Evolutionary conservation across 2,329 filamentous ascomycete genomes (phyloP).

Genomic region (Penicillium sp.): DNA sequence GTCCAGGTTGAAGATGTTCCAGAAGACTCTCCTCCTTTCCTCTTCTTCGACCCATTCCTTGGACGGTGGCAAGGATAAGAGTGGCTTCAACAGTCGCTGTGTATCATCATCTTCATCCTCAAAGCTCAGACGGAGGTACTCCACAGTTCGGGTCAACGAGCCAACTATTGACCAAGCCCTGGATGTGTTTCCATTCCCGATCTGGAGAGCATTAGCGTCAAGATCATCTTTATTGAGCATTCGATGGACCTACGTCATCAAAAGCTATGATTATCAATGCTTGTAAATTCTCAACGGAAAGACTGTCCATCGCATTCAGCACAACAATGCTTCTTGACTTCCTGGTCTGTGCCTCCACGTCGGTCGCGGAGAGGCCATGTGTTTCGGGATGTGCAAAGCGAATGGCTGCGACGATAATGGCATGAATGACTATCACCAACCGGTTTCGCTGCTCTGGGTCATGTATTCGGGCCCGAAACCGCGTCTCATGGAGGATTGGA

Average conservation of each 20-base stretch:
- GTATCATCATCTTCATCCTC: slow-evolving; percentile 30
- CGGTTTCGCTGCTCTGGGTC: slow-evolving; percentile 21
- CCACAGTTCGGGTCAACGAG: slow-evolving; percentile 39
- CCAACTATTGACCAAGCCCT: slow-evolving; percentile 42
- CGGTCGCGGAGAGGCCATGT: not conserved
- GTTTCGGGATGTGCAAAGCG: not conserved
- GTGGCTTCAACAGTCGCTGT: not conserved
- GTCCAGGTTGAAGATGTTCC: slow-evolving; percentile 29
- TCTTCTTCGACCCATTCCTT: slow-evolving; percentile 15
- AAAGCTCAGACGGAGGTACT: slow-evolving; percentile 35
- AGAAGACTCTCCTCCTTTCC: not conserved
- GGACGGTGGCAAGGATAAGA: not conserved
- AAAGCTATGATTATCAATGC: slow-evolving; percentile 41
- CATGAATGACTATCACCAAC: slow-evolving; percentile 38
- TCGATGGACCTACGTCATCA: slow-evolving; percentile 37
- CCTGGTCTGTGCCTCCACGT: not conserved
- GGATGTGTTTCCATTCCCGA: slow-evolving; percentile 36
- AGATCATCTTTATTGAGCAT: not conserved
- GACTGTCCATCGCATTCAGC: slow-evolving; percentile 17
- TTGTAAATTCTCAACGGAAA: slow-evolving; percentile 29
- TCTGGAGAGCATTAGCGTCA: slow-evolving; percentile 19
- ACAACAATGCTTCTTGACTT: slow-evolving; percentile 17
- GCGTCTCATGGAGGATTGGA: slow-evolving; percentile 15
- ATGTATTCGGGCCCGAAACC: slow-evolving; percentile 21
- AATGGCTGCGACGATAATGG: slow-evolving; percentile 36